phyloP scores from a whole-genome alignment of 192 early-diverging fungal genomes.

The Umbelopsis vinacea region DNA sequence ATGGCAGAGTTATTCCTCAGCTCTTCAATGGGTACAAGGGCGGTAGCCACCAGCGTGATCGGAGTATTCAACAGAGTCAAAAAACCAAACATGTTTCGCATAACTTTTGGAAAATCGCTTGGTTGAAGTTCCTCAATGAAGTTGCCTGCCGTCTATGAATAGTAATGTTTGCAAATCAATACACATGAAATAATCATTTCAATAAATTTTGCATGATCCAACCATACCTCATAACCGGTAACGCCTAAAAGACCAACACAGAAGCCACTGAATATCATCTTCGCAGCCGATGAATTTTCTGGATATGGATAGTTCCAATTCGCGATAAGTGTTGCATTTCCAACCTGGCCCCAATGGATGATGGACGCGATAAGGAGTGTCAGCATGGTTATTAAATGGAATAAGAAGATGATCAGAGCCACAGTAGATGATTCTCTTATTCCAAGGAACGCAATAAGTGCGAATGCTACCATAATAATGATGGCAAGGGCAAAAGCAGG shows the following conservation, averaged over 20 bases:
- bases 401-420: constrained; percentile 47
- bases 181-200: neutral
- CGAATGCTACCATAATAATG: constrained; percentile 50
- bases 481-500: constrained; percentile 50
- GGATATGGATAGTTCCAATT: constrained; percentile 52
- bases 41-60: constrained; percentile 48
- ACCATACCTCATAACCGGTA: constrained; percentile 52
- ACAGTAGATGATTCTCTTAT: constrained; percentile 55
- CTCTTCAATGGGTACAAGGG: constrained; percentile 49
- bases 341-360: constrained; percentile 43
- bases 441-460: constrained; percentile 50
- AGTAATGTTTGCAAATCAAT: neutral
- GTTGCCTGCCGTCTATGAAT: constrained; percentile 45
- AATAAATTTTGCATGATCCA: neutral
- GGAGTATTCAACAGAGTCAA: constrained; percentile 51
- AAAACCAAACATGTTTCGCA: constrained; percentile 59
- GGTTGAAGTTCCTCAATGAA: constrained; percentile 63
- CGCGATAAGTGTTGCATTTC: constrained; percentile 41
- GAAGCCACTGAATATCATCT: constrained; percentile 55
- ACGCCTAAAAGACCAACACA: constrained; percentile 60
- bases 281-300: constrained; percentile 27
- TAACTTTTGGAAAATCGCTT: constrained; percentile 58
- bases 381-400: constrained; percentile 52
- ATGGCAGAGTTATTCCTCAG: constrained; percentile 44
- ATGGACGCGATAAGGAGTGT: constrained; percentile 47